Conservation (phyloP, 805 yeast species). For the Phaffomyces opuntiae region DNA sequence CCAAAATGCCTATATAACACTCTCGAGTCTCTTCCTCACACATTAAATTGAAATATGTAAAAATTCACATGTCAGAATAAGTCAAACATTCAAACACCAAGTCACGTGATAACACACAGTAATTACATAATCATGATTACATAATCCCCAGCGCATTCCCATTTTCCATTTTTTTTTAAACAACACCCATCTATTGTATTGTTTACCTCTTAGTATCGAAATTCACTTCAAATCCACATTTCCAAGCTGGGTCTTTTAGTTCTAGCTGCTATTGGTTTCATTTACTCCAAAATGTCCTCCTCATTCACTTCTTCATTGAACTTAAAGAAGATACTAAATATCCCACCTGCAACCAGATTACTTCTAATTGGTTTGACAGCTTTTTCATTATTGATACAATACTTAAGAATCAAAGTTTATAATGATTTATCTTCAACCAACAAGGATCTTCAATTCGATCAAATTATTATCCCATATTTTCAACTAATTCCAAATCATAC, state of each 20-base stretch:
- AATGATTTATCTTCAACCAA: constrained; percentile 16
- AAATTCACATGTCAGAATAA: no score
- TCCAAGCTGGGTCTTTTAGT: constrained; percentile 20
- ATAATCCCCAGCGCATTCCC: no score
- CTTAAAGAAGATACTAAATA: constrained; percentile 16
- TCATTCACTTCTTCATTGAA: constrained; percentile 13
- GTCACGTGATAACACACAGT: not conserved
- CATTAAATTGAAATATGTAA: no score
- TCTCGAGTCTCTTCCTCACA: no score
- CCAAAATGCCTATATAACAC: no score
- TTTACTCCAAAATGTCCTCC: constrained; percentile 21
- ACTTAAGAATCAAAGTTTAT: constrained; percentile 34
- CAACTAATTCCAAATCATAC: constrained; percentile 59
- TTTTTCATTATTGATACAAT: constrained; percentile 35
- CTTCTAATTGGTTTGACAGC: constrained; percentile 33
- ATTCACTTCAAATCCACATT: not conserved
- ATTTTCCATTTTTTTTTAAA: no score
- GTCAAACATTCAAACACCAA: not conserved
- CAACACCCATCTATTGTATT: no score
- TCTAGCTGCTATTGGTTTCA: constrained; percentile 17
- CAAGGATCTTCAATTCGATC: constrained; percentile 27
- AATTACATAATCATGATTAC: no score
- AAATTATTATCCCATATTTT: constrained; percentile 45
- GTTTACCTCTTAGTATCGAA: not conserved
- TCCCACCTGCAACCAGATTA: constrained; percentile 43